Percentiles rank a stretch among this genome's conserved stretches.
Conservation (phyloP, 768 basidiomycete genomes). For the Mycena pura region DNA sequence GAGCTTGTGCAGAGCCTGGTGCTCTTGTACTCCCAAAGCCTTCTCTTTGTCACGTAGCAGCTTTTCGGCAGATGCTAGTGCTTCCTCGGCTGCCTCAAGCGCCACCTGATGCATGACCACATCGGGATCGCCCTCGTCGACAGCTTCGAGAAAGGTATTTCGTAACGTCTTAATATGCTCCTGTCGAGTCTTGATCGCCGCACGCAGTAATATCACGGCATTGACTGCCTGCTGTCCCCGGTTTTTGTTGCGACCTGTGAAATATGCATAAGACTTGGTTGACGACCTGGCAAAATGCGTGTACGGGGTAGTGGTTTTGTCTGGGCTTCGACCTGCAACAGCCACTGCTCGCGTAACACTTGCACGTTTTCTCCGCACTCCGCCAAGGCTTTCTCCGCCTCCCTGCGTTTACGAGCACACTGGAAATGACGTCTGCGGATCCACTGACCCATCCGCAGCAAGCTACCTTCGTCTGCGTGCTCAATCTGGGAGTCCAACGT, state of each 20-base stretch:
- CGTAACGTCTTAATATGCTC: neutral
- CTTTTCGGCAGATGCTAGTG: neutral
- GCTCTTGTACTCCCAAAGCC: neutral
- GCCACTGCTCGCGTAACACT: conserved; percentile 41
- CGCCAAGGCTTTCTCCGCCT: conserved; percentile 25
- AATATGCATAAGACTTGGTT: neutral
- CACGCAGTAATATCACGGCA: neutral
- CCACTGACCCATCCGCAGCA: conserved; percentile 41
- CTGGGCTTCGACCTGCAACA: conserved; percentile 37
- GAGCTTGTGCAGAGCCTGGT: neutral
- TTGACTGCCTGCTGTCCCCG: neutral
- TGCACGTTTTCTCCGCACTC: conserved; percentile 16
- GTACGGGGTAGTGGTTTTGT: neutral
- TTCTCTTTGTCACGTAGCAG: neutral
- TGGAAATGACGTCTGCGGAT: conserved; percentile 27
- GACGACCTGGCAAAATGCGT: neutral
- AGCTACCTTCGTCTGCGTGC: conserved; percentile 31
- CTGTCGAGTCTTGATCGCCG: neutral
- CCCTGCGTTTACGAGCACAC: conserved; percentile 17
- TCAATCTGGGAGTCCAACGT: conserved; percentile 34
- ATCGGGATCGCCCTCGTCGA: neutral
- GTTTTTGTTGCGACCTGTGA: neutral
- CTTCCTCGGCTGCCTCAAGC: neutral
- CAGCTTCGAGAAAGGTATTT: neutral
- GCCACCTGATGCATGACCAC: neutral